Evolutionary conservation across 495 filamentous ascomycete species (phyloP), one percentile per base, ranked within the genome.

Genomic region (Aspergillus olivimuriae): DNA sequence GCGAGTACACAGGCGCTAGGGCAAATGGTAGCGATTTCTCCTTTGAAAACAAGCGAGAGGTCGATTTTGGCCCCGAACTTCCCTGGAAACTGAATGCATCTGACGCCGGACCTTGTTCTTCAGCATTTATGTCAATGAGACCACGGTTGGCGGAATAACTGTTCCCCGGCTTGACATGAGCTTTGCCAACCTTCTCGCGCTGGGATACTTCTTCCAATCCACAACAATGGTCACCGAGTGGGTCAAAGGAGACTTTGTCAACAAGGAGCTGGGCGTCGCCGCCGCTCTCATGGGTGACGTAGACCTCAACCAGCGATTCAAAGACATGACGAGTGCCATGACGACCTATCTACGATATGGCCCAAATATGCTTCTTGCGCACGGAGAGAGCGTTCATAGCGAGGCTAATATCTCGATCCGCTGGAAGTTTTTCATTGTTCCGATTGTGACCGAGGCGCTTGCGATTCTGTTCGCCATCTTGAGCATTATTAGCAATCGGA

Each of bases 341-440:
- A 53, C 46, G 28, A 33, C 42, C 37, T 46, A 46, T 38, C 30
- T 53, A 21, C 46, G 46, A 26, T 43, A 48, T 35, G 43, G 51
- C 10, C 43, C 51, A 4, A 50, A 50, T 50, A 22, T 30, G 0
- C 47, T 32, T 22, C 17, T 30, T 24, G 40, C 43, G 23, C 39
- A 10, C 15, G 47, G 51, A 15, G 51, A 44, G n/a, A 17, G 45
- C 4, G 28, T 50, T 22, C 30, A 38, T 4, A 47, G 39, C 21
- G 46, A 44, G 35, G 17, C 43, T 3, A 50, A 39, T 41, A 39
- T 54, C 31, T 44, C 30, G 2, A 50, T 50, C 39, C 51, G 51
- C 26, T 53, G 51, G 51, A 22, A 23, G 33, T 53, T 43, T 19
- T 53, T 53, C 14, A 22, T 53, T 34, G 46, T 53, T 33, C 51